Evolutionary conservation across 2,329 filamentous ascomycete species (phyloP), one percentile per base, ranked within the genome.

Genomic region (Penicillium fuscoglaucum): DNA sequence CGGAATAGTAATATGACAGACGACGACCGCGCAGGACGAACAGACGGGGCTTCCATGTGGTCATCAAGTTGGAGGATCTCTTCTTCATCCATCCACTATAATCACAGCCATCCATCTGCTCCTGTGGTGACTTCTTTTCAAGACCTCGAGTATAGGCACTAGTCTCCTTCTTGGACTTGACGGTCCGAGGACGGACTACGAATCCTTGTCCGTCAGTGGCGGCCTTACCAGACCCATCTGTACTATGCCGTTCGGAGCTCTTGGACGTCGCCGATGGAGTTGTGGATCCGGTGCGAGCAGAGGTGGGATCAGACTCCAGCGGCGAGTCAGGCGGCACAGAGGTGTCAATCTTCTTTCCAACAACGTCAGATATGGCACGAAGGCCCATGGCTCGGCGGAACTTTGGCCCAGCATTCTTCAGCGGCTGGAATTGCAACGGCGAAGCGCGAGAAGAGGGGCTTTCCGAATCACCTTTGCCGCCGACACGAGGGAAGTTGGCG

Each of bases 41-140:
- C n/a, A 98, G 83, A 13, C 95, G 88, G 13, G 93, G 90, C 72
- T 98, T 99, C 95, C 95, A 99, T 1, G 93, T 96, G 2, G 92
- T 92, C 88, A 99, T 96, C 35, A 98, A 81, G 69, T 93, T 95
- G 1, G 91, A 93, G 59, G 91, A 96, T 76, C 96, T 93, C 83
- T 99, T 99, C 82, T 95, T 98, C 95, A 99, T 99, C 95, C 95
- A 99, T 1, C 95, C 95, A 69, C 89, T 93, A 74, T 96, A 98
- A 71, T 99, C 93, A 55, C 91, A 93, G 61, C 86, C 87, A 61
- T 87, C 80, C 76, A 96, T 95, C 60, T 93, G 92, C 71, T 96
- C 91, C 55, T 87, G 82, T 0, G 95, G 95, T 0, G 85, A 79
- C 60, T 93, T 89, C 75, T 93, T 92, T 66, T 90, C 84, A 41